phyloP scores from a whole-genome alignment of 2,329 filamentous ascomycete species.

The Fonsecaea pugnacius region DNA sequence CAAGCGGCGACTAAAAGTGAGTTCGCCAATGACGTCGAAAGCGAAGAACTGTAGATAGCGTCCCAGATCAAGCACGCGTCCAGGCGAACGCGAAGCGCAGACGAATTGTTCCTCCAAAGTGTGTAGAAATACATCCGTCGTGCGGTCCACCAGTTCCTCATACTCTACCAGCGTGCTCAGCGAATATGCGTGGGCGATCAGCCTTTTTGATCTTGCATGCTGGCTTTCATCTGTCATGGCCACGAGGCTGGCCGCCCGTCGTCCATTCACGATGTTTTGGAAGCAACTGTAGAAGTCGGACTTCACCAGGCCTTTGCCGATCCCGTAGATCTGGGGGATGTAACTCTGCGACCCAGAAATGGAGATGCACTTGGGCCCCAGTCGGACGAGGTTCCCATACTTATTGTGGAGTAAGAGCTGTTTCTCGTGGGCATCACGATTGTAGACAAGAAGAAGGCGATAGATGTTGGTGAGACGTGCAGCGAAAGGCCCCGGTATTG shows the following conservation, averaged over 20 bases:
- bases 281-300: constrained; percentile 41
- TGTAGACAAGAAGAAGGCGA: constrained; percentile 39
- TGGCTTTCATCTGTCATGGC: constrained; percentile 47
- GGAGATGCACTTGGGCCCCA: constrained; percentile 42
- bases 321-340: constrained; percentile 36
- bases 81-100: neutral
- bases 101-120: constrained; percentile 39
- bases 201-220: constrained; percentile 48
- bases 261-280: constrained; percentile 40
- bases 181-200: constrained; percentile 48
- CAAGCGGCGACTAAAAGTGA: constrained; percentile 44
- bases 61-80: constrained; percentile 37
- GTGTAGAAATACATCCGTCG: constrained; percentile 39
- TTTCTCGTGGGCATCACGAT: constrained; percentile 35
- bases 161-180: constrained; percentile 49
- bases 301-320: constrained; percentile 35
- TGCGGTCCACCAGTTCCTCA: constrained; percentile 46
- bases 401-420: constrained; percentile 36
- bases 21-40: constrained; percentile 46
- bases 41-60: constrained; percentile 45
- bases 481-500: constrained; percentile 40
- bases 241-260: constrained; percentile 43
- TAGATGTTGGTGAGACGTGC: constrained; percentile 39
- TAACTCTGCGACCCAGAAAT: constrained; percentile 32
- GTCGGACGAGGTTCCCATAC: constrained; percentile 40